Evolutionary conservation across 2,329 filamentous ascomycete species (phyloP).

Genomic region (Aspergillus sp.): DNA sequence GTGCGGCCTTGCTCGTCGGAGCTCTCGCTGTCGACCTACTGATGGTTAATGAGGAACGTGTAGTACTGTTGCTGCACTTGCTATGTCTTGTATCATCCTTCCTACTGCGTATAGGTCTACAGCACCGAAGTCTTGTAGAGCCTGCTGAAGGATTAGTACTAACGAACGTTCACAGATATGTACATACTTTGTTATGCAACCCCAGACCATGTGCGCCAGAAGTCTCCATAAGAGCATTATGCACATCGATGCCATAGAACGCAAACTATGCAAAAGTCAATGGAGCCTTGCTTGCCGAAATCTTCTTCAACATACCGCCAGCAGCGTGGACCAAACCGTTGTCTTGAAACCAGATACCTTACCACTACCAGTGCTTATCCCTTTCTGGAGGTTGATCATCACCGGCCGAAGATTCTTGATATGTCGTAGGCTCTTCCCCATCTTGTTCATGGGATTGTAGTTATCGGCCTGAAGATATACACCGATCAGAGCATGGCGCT

Average conservation of each 20-base stretch:
- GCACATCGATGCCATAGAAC: constrained; percentile 70
- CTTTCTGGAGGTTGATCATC: constrained; percentile 75
- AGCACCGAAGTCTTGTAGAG: constrained; percentile 64
- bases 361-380: constrained; percentile 62
- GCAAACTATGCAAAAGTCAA: constrained; percentile 60
- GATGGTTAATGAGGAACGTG: constrained; percentile 17
- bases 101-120: constrained; percentile 68
- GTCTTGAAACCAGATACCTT: constrained; percentile 62
- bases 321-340: constrained; percentile 74
- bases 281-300: no score
- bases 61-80: constrained; percentile 29
- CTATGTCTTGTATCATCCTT: constrained; percentile 69
- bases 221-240: constrained; percentile 65
- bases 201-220: constrained; percentile 56
- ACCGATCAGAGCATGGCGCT: constrained; percentile 72
- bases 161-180: not conserved
- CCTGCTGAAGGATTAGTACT: constrained; percentile 41
- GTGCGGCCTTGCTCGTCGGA: constrained; percentile 73
- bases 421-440: constrained; percentile 67
- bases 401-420: constrained; percentile 76
- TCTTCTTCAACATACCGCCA: constrained; percentile 47
- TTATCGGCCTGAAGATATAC: constrained; percentile 73
- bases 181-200: constrained; percentile 59
- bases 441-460: constrained; percentile 55
- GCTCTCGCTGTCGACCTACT: constrained; percentile 74